Base-by-base conservation (phyloP, 805 yeast species). In the Yamadazyma olivae region DNA sequence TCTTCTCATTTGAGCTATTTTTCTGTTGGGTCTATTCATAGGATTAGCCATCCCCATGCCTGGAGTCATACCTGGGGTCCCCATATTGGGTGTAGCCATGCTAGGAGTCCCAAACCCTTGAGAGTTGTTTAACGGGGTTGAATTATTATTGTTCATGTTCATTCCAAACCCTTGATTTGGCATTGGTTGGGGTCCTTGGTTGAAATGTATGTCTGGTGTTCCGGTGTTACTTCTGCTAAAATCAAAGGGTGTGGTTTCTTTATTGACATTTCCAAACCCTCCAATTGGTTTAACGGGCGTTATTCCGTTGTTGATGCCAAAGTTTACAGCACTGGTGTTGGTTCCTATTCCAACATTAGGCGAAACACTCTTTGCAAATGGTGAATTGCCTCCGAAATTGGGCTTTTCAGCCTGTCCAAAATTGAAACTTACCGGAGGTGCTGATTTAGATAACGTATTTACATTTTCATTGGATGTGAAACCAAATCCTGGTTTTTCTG, bases 1-100 rank as follows among this genome's bases (percentile, higher is more conserved):
- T 38, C 45, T 56, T 31, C 67, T 51, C 63, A 61, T 59, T 31
- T 51, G 62, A 13, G 67, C 67, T 25, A 60, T 51, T 36, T 48
- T 57, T 9, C 67, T 46, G 29, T 44, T 44, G 20, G 48, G 48
- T 17, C 48, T 30, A 14, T 38, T 38, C 33, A 32, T 31, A 19
- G 35, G 34, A 12, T 18, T 26, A 4, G 16, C 18, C 8, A 18
- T 21, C 6, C 6, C 9, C 9, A 12, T 8, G 17, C 32, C 33
- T 20, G 33, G 33, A 14, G 25, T 20, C 15, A 22, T 28, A 5
- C 20, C 19, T 12, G 31, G 26, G 6, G 30, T 23, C 6, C 18
- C 30, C 32, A 28, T 25, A 13, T 33, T 21, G 28, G 29, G 25
- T 28, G 19, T 27, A 19, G 27, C 23, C 28, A 10, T 6, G 27